phyloP scores from a whole-genome alignment of 345 rosid species.

The Luvunga scandens region DNA sequence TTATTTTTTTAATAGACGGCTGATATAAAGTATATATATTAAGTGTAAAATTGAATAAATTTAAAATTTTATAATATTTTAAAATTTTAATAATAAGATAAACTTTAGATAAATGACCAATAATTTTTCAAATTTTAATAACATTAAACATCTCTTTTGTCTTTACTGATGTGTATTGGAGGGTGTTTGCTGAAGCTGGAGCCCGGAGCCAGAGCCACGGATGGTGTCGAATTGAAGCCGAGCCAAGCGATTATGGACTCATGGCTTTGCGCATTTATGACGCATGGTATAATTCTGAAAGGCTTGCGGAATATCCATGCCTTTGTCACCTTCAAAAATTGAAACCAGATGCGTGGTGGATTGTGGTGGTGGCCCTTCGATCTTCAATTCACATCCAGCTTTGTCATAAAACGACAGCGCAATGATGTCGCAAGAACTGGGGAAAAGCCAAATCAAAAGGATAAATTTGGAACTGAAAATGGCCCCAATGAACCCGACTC shows the following conservation, averaged over 20 bases:
- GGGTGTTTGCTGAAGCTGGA: too few relatives aligned
- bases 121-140: too few relatives aligned
- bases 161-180: too few relatives aligned
- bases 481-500: background rate
- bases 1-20: too few relatives aligned
- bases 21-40: too few relatives aligned
- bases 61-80: too few relatives aligned
- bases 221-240: background rate
- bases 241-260: background rate
- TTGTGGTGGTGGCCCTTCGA: background rate
- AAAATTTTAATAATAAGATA: too few relatives aligned
- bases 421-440: background rate
- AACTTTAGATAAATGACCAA: too few relatives aligned
- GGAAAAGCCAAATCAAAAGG: background rate
- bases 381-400: background rate
- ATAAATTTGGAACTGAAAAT: background rate
- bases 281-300: constrained; percentile 29
- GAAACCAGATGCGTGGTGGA: background rate
- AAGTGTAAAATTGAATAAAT: too few relatives aligned
- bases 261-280: background rate
- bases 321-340: background rate
- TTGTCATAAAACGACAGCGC: background rate
- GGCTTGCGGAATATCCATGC: constrained; percentile 26
- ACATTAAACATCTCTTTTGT: too few relatives aligned
- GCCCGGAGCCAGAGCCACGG: background rate